Conservation (phyloP, 108 stramenopile genomes). For the Parietichytrium sp. region DNA sequence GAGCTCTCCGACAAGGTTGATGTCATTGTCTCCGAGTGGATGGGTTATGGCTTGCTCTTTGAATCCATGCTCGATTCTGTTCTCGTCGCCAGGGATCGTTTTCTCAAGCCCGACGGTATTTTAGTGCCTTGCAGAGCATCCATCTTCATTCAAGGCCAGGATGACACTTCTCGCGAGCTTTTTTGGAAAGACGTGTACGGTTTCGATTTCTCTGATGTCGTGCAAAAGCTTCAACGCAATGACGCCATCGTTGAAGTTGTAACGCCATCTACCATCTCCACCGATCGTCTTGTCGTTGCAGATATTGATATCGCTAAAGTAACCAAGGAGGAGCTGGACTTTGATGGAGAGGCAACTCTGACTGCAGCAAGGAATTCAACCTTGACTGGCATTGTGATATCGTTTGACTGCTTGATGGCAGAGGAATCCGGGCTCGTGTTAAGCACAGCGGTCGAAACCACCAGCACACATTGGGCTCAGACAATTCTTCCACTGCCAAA, state of each 20-base stretch:
- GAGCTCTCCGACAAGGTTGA: constrained; percentile 80
- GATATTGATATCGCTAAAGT: neutral
- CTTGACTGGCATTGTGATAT: constrained; percentile 40
- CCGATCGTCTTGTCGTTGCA: neutral
- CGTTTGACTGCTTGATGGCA: constrained; percentile 42
- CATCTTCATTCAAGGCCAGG: constrained; percentile 38
- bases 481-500: constrained; percentile 26
- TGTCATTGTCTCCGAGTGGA: constrained; percentile 96
- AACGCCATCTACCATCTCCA: constrained; percentile 16
- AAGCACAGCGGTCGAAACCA: constrained; percentile 36
- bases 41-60: constrained; percentile 73
- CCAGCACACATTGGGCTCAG: constrained; percentile 44
- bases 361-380: constrained; percentile 9
- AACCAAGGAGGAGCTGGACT: constrained; percentile 13
- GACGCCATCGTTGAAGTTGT: constrained; percentile 28
- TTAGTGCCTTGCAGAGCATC: constrained; percentile 44
- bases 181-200: constrained; percentile 41
- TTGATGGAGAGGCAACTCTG: neutral
- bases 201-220: constrained; percentile 39
- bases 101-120: constrained; percentile 46
- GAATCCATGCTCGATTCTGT: constrained; percentile 62
- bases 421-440: constrained; percentile 30
- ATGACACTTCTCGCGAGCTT: neutral
- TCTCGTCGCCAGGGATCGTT: constrained; percentile 45
- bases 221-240: neutral